Evolutionary conservation across 2,329 filamentous ascomycete genomes (phyloP), one percentile per base, ranked within the genome.

Genomic region (Eutypa lata): DNA sequence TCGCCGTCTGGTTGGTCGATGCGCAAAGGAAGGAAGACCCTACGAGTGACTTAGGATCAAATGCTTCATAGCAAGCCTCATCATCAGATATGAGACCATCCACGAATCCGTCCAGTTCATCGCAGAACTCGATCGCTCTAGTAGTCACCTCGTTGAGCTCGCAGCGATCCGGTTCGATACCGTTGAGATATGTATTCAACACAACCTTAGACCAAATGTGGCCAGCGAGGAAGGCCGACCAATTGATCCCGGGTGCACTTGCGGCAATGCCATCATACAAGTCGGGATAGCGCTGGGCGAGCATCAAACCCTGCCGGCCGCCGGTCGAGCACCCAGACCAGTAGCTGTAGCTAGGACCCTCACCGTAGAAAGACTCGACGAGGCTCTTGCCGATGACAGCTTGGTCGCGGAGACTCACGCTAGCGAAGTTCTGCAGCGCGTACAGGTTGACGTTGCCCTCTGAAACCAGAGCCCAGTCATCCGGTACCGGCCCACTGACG

Each of bases 301-400:
- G 69, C 52, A 75, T 75, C 10, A 78, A 60, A 13, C 76, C 78
- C 63, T 81, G 77, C 2, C 77, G 68, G 3, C 79, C 79, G 18
- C 79, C 79, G 1, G 76, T 78, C 2, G 76, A 79, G 59, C 79
- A 82, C 21, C 78, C 78, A 24, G 70, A 67, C 56, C 72, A 80
- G 59, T 79, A 80, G 18, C 69, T 73, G 58, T 74, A 77, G 1
- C 67, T 61, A 8, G 68, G 66, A 2, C 49, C 49, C 26, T 35
- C 45, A 1, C 67, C 63, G 54, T 81, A 81, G 62, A 74, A 80
- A 5, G 64, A 61, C 16, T 72, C 56, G 6, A 70, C 68, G 21
- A 80, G 57, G 18, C 67, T 47, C 57, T 79, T 80, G 3, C 70
- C 71, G 5, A 73, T 58, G 1, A 73, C 69, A 0, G 75, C 71